These are phyloP conservation scores for Bipolaris oryzae DNA, from an alignment of 2,329 filamentous ascomycete species.

Conservation along the genomic window DNA sequence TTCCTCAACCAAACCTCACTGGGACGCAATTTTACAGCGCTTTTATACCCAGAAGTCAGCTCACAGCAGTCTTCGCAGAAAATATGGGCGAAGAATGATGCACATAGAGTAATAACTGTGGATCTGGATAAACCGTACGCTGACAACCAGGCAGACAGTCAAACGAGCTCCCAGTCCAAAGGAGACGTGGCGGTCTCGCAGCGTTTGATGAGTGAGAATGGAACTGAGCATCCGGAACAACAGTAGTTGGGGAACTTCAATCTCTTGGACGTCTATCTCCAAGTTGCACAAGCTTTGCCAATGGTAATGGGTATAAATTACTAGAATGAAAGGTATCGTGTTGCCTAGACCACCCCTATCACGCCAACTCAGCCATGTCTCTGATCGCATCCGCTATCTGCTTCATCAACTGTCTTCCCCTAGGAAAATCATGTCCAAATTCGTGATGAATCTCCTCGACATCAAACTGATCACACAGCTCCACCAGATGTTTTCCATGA, in stretches of 20 bases:
- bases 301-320: too few relatives aligned
- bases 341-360: background rate
- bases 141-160: background rate
- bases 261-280: background rate
- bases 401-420: background rate
- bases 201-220: background rate
- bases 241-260: background rate
- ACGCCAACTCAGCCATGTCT: background rate
- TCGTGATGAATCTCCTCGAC: background rate
- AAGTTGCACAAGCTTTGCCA: too few relatives aligned
- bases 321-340: too few relatives aligned
- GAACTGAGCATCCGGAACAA: background rate
- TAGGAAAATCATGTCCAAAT: background rate
- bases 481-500: conserved; percentile 40
- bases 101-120: background rate
- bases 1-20: background rate
- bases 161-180: background rate
- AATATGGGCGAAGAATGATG: background rate
- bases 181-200: background rate
- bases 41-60: background rate
- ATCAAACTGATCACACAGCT: conserved; percentile 19
- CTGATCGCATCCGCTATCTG: background rate
- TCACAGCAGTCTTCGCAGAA: background rate
- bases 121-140: background rate
- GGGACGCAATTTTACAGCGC: background rate